These are phyloP conservation scores for Clohesyomyces aquaticus DNA, from an alignment of 495 filamentous ascomycete genomes.

Conservation along the genomic window DNA sequence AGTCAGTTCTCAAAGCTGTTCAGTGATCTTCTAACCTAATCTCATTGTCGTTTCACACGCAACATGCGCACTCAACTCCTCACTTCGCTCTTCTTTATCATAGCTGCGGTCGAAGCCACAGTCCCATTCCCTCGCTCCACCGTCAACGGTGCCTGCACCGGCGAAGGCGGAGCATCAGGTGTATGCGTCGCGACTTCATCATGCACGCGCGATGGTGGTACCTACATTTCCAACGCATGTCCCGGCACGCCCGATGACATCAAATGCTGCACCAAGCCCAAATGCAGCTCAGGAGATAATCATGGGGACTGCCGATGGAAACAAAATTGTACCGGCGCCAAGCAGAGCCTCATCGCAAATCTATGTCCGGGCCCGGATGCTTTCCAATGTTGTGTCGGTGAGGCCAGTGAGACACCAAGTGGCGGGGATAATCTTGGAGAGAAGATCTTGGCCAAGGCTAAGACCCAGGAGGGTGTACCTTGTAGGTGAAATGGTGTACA, in stretches of 20 bases:
- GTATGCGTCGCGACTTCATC: constrained; percentile 30
- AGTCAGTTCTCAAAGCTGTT: constrained; percentile 11
- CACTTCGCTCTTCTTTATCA: constrained; percentile 3
- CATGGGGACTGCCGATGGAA: constrained; percentile 31
- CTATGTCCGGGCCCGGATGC: constrained; percentile 29
- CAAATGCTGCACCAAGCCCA: constrained; percentile 32
- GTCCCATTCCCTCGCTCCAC: constrained; percentile 6
- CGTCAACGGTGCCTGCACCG: constrained; percentile 29
- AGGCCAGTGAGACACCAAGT: not conserved
- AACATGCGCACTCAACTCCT: constrained; percentile 5
- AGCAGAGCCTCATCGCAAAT: constrained; percentile 7
- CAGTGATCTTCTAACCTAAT: not conserved
- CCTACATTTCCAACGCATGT: constrained; percentile 31
- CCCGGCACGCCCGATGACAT: constrained; percentile 31
- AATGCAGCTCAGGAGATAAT: constrained; percentile 1
- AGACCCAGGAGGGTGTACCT: constrained; percentile 26
- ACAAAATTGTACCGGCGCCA: constrained; percentile 12
- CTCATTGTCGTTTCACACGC: not conserved
- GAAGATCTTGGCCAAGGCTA: constrained; percentile 35
- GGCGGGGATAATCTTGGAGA: constrained; percentile 14
- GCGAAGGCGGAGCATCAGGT: constrained; percentile 12
- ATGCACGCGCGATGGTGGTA: constrained; percentile 21
- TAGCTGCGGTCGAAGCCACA: constrained; percentile 5
- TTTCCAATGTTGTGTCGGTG: constrained; percentile 23
- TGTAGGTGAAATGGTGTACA: constrained; percentile 13